Evolutionary conservation across 2,329 filamentous ascomycete genomes (phyloP).

Genomic region (Westerdykella aurantiaca): DNA sequence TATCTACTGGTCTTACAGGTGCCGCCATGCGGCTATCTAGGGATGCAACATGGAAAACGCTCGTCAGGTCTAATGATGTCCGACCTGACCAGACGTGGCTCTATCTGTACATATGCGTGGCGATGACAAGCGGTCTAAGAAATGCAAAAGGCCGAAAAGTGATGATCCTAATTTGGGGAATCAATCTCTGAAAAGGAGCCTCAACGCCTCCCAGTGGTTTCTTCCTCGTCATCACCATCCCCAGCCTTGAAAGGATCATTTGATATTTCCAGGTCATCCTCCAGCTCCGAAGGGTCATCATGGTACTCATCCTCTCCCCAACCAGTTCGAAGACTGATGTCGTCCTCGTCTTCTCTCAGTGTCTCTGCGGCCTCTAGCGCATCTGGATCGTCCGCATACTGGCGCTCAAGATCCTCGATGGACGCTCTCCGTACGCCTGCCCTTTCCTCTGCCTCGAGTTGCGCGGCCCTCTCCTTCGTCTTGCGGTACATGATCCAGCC

Average conservation of each 20-base stretch:
- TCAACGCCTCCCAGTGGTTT: conserved; percentile 1
- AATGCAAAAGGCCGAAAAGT: too few species aligned
- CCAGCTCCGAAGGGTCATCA: conserved; percentile 40
- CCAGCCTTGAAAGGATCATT: conserved; percentile 43
- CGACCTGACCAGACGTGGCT: too few species aligned
- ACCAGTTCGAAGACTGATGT: conserved; percentile 48
- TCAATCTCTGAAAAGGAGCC: too few species aligned
- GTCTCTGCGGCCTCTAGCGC: conserved; percentile 36
- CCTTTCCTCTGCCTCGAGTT: conserved; percentile 45
- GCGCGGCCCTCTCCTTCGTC: conserved; percentile 45
- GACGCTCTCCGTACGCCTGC: conserved; percentile 29
- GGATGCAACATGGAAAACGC: too few species aligned
- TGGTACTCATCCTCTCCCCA: conserved; percentile 38
- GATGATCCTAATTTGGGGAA: too few species aligned
- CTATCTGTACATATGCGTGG: too few species aligned
- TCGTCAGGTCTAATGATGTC: too few species aligned
- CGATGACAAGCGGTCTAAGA: too few species aligned
- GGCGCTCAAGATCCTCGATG: conserved; percentile 33
- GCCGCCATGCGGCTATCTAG: too few species aligned
- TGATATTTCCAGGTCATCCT: conserved; percentile 37
- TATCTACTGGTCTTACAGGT: too few species aligned
- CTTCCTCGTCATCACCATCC: conserved; percentile 36
- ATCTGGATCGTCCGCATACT: conserved; percentile 43
- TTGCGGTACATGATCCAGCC: conserved; percentile 79
- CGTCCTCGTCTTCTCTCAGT: conserved; percentile 46